Base-by-base conservation (phyloP, 805 yeast genomes). In the Yarrowia yakushimensis region DNA sequence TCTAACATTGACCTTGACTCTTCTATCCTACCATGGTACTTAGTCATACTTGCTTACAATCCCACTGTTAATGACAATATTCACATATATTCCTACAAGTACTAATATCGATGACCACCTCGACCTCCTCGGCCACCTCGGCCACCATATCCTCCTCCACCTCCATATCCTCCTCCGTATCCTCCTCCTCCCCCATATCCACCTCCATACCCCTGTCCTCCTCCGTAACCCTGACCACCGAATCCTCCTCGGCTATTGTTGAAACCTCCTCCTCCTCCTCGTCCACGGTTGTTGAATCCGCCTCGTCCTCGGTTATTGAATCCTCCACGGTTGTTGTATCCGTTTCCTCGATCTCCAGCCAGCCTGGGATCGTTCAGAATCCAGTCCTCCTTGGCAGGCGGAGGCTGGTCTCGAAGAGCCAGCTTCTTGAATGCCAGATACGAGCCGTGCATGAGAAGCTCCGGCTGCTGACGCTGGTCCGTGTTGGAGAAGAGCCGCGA, bases 71-170 rank as follows among this genome's bases (percentile, higher is more conserved):
- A n/a, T n/a, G n/a, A n/a, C n/a, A n/a, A n/a, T n/a, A n/a, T n/a
- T n/a, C n/a, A n/a, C n/a, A n/a, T n/a, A n/a, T n/a, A n/a, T n/a
- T n/a, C n/a, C n/a, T n/a, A n/a, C n/a, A n/a, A n/a, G n/a, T n/a
- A n/a, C 36, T 46, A 46, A 7, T 30, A 30, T 18, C 54, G 28
- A 20, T 30, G 37, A 13, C 54, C 37, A 18, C 41, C 41, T 36
- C 41, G 13, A 9, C 41, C 27, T 31, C 34, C 34, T 31, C 34
- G 66, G 12, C 78, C 73, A 34, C 74, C 72, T 52, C 76, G 74
- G 63, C 73, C 71, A 36, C 66, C 63, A 34, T 68, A 63, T 3
- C 43, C 59, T 18, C 66, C 65, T 62, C 55, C 37, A 13, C 54
- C 46, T n/a, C 41, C 45, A 11, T 46, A 22, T n/a, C 48, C 55